Evolutionary conservation across 2,329 filamentous ascomycete genomes (phyloP).

Genomic region (Claviceps arundinis): DNA sequence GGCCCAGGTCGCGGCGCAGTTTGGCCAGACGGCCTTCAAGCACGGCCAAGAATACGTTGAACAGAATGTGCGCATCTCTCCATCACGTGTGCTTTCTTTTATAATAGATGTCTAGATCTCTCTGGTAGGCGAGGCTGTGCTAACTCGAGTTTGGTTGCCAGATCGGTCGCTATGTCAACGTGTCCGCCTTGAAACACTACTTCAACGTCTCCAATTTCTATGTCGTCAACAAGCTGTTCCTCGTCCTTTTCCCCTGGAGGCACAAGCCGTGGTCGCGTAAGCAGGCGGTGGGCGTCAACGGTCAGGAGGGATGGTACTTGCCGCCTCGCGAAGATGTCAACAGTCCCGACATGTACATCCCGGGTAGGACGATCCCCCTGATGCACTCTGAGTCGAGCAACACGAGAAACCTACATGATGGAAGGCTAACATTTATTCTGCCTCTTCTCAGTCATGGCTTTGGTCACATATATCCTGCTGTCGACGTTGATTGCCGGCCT

Average conservation of each 20-base stretch:
- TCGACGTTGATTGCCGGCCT: slow-evolving; percentile 84
- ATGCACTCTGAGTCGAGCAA: background rate
- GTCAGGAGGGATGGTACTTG: slow-evolving; percentile 66
- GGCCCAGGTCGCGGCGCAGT: slow-evolving; percentile 86
- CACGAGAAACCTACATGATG: too few relatives aligned
- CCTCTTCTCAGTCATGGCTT: slow-evolving; percentile 57
- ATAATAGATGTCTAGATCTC: background rate
- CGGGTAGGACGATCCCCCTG: slow-evolving; percentile 28
- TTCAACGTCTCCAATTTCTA: slow-evolving; percentile 99
- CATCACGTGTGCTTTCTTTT: background rate
- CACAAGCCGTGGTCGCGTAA: slow-evolving; percentile 96
- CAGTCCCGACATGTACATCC: slow-evolving; percentile 98
- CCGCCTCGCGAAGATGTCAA: slow-evolving; percentile 93
- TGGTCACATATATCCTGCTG: slow-evolving; percentile 93
- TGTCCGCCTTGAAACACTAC: slow-evolving; percentile 91
- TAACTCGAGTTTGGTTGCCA: slow-evolving; percentile 13
- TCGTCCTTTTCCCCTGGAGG: slow-evolving; percentile 94
- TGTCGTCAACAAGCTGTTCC: slow-evolving; percentile 80
- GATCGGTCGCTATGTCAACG: slow-evolving; percentile 68
- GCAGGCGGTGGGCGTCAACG: slow-evolving; percentile 57
- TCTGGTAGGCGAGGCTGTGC: background rate
- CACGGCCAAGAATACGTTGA: slow-evolving; percentile 91
- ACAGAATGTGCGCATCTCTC: slow-evolving; percentile 60
- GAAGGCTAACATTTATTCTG: too few relatives aligned
- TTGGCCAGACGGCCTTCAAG: slow-evolving; percentile 82